A percentile compares a stretch with the other conserved stretches of the same genome.
Conservation (phyloP, 2,329 filamentous ascomycete species). For the Helotiales sp. region DNA sequence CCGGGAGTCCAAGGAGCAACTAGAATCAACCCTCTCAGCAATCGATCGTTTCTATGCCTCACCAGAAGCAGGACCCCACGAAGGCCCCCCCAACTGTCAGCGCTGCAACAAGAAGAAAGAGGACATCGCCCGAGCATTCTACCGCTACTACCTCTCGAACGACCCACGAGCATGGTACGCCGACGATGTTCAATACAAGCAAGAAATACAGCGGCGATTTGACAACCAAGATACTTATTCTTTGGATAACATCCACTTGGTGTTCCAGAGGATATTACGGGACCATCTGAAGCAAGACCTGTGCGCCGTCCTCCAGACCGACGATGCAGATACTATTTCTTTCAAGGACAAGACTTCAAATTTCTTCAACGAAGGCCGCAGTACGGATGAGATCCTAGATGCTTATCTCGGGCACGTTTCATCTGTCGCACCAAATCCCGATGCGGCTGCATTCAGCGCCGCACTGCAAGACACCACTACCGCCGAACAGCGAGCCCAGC, state of each 20-base stretch:
- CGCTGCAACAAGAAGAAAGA: slow-evolving; percentile 33
- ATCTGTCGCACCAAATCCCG: slow-evolving; percentile 12
- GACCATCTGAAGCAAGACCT: slow-evolving; percentile 36
- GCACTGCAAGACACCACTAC: slow-evolving; percentile 31
- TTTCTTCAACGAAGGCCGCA: slow-evolving; percentile 22
- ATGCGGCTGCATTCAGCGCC: slow-evolving; percentile 24
- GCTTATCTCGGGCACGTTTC: slow-evolving; percentile 22
- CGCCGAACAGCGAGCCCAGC: slow-evolving; percentile 33
- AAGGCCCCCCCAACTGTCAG: slow-evolving; percentile 34
- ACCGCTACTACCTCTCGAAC: slow-evolving; percentile 37
- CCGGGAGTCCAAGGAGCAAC: slow-evolving; percentile 29
- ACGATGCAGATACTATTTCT: slow-evolving; percentile 13
- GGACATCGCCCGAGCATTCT: slow-evolving; percentile 37
- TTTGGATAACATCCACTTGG: slow-evolving; percentile 34
- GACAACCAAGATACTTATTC: slow-evolving; percentile 27
- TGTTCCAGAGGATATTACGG: slow-evolving; percentile 33
- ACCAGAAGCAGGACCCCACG: slow-evolving; percentile 30
- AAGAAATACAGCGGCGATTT: slow-evolving; percentile 33
- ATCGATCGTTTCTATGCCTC: slow-evolving; percentile 30
- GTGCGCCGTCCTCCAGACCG: slow-evolving; percentile 19
- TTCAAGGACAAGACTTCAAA: slow-evolving; percentile 1
- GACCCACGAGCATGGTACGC: slow-evolving; percentile 35
- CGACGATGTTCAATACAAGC: slow-evolving; percentile 27
- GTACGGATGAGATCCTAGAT: slow-evolving; percentile 28
- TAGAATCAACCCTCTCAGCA: slow-evolving; percentile 31